Conservation (phyloP, 768 basidiomycete genomes). For the Mycena latifolia region DNA sequence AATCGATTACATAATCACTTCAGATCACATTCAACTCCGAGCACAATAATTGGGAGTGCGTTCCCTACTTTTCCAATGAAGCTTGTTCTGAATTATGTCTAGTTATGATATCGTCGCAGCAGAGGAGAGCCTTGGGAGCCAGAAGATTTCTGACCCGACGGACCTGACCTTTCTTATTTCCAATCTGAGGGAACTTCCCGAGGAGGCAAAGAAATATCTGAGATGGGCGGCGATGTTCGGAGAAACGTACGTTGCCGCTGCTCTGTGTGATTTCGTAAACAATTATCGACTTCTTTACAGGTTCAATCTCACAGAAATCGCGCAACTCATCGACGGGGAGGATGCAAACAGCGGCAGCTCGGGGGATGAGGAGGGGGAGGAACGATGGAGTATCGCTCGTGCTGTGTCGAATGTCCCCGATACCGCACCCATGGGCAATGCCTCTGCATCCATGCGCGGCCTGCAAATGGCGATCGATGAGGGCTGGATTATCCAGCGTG, state of each 20-base stretch:
- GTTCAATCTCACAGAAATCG: conserved; percentile 81
- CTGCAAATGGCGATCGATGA: conserved; percentile 75
- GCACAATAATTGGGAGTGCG: conserved; percentile 75
- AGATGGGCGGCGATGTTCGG: conserved; percentile 83
- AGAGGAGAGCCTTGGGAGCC: conserved; percentile 64
- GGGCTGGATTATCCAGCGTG: conserved; percentile 81
- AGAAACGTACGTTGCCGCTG: conserved; percentile 62
- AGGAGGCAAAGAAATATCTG: conserved; percentile 75
- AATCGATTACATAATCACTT: conserved; percentile 1
- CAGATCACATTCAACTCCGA: conserved; percentile 78
- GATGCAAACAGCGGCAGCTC: conserved; percentile 65
- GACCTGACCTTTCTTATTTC: conserved; percentile 72
- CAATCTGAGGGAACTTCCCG: conserved; percentile 70
- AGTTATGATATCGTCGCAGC: conserved; percentile 61
- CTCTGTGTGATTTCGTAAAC: not conserved
- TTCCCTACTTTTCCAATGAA: conserved; percentile 18
- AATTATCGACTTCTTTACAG: conserved; percentile 46
- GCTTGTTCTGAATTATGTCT: conserved; percentile 3
- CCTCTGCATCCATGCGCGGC: conserved; percentile 74
- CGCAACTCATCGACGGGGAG: conserved; percentile 81
- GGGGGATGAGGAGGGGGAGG: conserved; percentile 64
- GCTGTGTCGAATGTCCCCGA: conserved; percentile 63
- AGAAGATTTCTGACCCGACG: conserved; percentile 69
- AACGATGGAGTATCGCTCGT: conserved; percentile 66
- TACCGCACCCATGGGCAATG: conserved; percentile 49